phyloP scores from a whole-genome alignment of 345 rosid species.

The Iberis pinnata region DNA sequence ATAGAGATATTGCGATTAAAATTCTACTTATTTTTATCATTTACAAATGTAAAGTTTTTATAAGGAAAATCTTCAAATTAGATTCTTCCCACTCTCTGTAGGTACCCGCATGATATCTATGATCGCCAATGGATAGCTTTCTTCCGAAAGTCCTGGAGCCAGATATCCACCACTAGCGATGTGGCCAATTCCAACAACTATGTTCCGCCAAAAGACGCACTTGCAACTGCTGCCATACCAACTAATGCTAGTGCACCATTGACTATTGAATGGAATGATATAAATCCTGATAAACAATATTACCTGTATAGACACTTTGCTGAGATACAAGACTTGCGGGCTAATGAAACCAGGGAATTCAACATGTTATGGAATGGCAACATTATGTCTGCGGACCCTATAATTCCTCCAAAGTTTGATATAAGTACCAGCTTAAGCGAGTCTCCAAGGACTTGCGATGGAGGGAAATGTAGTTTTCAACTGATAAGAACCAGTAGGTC shows the following conservation, averaged over 20 bases:
- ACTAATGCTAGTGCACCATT: conserved; percentile 18
- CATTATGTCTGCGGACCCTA: background rate
- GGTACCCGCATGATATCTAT: conserved; percentile 34
- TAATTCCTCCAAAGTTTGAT: background rate
- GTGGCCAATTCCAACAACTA: background rate
- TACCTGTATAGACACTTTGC: conserved; percentile 11
- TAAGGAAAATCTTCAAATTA: no score
- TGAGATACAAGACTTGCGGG: conserved; percentile 17
- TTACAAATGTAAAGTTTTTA: no score
- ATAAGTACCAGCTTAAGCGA: background rate
- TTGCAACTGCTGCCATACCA: conserved; percentile 15
- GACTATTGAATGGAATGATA: background rate
- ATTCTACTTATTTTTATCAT: no score
- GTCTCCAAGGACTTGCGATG: background rate
- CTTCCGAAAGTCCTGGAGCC: background rate
- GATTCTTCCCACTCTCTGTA: background rate
- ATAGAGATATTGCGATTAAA: no score
- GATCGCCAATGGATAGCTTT: conserved; percentile 26
- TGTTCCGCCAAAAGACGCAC: background rate
- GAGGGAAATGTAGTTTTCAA: conserved; percentile 10
- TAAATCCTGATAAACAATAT: background rate
- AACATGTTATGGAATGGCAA: background rate
- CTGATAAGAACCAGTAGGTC: conserved; percentile 23
- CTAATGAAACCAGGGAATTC: conserved; percentile 24
- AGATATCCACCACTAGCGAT: conserved; percentile 3